A percentile compares a stretch with the other conserved stretches of the same genome.
Evolutionary conservation across 306 rosid species (phyloP).

Genomic region (Begonia peltatifolia): DNA sequence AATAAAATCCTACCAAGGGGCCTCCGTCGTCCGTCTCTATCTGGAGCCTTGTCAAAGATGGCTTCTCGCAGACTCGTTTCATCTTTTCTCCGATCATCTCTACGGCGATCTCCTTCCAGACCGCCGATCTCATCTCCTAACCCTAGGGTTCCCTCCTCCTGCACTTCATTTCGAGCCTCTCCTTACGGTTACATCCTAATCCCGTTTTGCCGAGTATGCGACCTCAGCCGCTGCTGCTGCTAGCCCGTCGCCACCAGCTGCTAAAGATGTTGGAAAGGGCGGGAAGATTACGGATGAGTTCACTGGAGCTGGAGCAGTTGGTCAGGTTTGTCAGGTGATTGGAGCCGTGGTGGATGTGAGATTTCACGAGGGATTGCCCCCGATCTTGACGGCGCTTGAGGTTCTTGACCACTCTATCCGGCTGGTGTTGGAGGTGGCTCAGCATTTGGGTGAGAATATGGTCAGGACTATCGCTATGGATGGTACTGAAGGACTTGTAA

Average conservation of each 20-base stretch:
- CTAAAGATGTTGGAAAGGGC: constrained; percentile 14
- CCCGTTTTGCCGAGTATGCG: constrained; percentile 46
- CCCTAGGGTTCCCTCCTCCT: constrained; percentile 6
- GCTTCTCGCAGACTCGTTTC: constrained; percentile 38
- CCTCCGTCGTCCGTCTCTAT: background rate
- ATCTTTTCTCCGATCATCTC: constrained; percentile 32
- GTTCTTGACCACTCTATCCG: constrained; percentile 46
- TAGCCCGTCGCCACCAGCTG: constrained; percentile 10
- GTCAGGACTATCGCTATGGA: constrained; percentile 92
- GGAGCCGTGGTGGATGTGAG: constrained; percentile 83
- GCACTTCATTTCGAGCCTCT: constrained; percentile 12
- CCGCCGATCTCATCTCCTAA: constrained; percentile 9
- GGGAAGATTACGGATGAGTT: constrained; percentile 54
- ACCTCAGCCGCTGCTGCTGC: constrained; percentile 39
- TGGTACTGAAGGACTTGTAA: constrained; percentile 72
- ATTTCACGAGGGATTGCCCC: constrained; percentile 67
- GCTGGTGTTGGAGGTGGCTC: constrained; percentile 64
- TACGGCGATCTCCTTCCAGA: constrained; percentile 18
- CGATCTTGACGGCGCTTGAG: constrained; percentile 67
- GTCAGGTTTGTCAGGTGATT: constrained; percentile 66
- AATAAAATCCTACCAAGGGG: background rate
- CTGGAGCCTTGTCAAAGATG: constrained; percentile 15
- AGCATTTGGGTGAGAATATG: constrained; percentile 75
- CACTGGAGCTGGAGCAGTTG: constrained; percentile 62
- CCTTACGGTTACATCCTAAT: constrained; percentile 33